phyloP scores from a whole-genome alignment of 257 asterid species.

The Anisodus tanguticus region DNA sequence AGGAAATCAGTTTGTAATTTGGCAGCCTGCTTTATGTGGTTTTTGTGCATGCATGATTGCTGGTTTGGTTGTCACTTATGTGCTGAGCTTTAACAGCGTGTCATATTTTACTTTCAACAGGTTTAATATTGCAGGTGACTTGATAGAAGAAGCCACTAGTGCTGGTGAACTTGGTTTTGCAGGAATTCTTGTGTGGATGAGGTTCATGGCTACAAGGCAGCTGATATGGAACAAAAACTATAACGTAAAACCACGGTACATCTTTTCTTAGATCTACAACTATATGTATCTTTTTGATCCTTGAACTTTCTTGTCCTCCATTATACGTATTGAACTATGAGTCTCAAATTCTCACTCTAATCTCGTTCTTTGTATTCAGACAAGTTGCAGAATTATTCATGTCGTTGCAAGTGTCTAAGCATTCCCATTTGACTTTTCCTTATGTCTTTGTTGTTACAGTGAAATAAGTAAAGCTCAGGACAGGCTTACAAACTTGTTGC shows the following conservation, averaged over 20 bases:
- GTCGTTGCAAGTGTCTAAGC: not conserved
- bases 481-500: conserved; percentile 89
- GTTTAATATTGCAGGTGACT: conserved; percentile 95
- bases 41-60: not conserved
- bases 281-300: conserved; percentile 23
- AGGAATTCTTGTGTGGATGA: conserved; percentile 98
- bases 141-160: conserved; percentile 73
- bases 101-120: conserved; percentile 50
- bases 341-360: not conserved
- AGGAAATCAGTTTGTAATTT: conserved; percentile 9
- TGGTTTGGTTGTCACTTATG: conserved; percentile 18
- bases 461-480: conserved; percentile 99
- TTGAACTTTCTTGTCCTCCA: conserved; percentile 10
- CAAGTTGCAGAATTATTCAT: conserved; percentile 18
- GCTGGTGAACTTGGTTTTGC: conserved; percentile 91
- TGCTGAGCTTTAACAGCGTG: conserved; percentile 27
- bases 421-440: not conserved
- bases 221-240: conserved; percentile 97
- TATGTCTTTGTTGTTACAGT: conserved; percentile 51
- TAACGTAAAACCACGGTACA: conserved; percentile 98
- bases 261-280: conserved; percentile 31
- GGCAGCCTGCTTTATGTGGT: not conserved
- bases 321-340: conserved; percentile 12
- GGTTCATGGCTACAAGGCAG: conserved; percentile 97
- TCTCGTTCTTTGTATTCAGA: not conserved